A percentile compares a stretch with the other conserved stretches of the same genome.
phyloP scores from a whole-genome alignment of 495 filamentous ascomycete species.

The Neurospora intermedia region DNA sequence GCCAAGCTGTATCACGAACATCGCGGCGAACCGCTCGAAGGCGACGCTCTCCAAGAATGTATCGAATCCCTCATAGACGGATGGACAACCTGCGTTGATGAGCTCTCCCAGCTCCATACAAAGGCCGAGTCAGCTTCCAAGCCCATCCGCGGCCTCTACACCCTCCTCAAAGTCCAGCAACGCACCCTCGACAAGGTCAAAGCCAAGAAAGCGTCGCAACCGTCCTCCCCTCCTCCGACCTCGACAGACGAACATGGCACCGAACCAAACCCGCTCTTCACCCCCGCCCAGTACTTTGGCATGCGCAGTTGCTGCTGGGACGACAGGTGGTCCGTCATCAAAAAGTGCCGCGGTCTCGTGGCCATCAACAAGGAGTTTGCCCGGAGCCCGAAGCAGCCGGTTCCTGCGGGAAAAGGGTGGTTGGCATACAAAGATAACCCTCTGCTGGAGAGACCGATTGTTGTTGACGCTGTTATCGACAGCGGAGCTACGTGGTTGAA shows the following conservation, averaged over 20 bases:
- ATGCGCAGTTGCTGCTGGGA: conserved; percentile 22
- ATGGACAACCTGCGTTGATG: conserved; percentile 18
- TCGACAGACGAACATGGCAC: not conserved
- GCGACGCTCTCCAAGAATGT: conserved; percentile 1
- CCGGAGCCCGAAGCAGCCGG: conserved; percentile 13
- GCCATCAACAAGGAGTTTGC: conserved; percentile 24
- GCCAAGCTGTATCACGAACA: not conserved
- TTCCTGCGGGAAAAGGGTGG: conserved; percentile 12
- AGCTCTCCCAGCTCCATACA: conserved; percentile 15
- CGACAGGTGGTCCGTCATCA: conserved; percentile 20
- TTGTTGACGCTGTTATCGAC: conserved; percentile 22
- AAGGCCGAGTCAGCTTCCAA: conserved; percentile 4
- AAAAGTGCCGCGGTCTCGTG: conserved; percentile 20
- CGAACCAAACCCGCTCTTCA: not conserved
- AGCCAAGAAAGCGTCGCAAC: conserved; percentile 6
- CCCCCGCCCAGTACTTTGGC: conserved; percentile 17
- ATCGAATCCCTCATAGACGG: conserved; percentile 12
- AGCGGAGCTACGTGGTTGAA: conserved; percentile 25
- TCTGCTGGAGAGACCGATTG: conserved; percentile 16
- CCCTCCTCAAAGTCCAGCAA: conserved; percentile 20
- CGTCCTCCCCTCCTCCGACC: not conserved
- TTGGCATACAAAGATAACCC: conserved; percentile 16
- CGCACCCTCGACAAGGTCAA: conserved; percentile 16
- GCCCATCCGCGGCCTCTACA: conserved; percentile 13
- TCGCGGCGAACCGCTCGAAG: conserved; percentile 2